A percentile compares a stretch with the other conserved stretches of the same genome.
Evolutionary conservation across 2,329 filamentous ascomycete genomes (phyloP).

Genomic region (Cordyceps fumosorosea): DNA sequence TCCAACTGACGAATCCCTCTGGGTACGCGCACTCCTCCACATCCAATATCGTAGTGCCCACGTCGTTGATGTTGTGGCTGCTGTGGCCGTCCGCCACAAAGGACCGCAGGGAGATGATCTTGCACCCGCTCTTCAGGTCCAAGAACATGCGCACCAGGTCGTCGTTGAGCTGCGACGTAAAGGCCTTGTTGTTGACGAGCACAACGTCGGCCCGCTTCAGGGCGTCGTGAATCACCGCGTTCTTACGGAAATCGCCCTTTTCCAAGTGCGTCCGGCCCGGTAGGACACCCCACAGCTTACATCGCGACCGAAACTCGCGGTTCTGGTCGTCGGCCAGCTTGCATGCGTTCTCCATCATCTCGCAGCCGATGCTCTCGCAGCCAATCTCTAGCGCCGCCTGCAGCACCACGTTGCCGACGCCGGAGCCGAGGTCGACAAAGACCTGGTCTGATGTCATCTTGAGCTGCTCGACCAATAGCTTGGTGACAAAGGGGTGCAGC

Average conservation of each 20-base stretch:
- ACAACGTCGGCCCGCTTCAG: slow-evolving; percentile 88
- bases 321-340: slow-evolving; percentile 74
- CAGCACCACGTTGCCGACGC: slow-evolving; percentile 90
- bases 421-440: slow-evolving; percentile 92
- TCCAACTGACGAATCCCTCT: slow-evolving; percentile 85
- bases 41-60: slow-evolving; percentile 73
- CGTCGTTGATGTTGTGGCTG: slow-evolving; percentile 70
- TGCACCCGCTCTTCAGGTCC: slow-evolving; percentile 84
- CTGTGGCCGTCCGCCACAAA: slow-evolving; percentile 80
- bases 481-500: slow-evolving; percentile 73
- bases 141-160: slow-evolving; percentile 82
- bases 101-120: slow-evolving; percentile 84
- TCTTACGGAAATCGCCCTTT: slow-evolving; percentile 76
- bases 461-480: slow-evolving; percentile 70
- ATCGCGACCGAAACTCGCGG: slow-evolving; percentile 76
- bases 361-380: slow-evolving; percentile 92
- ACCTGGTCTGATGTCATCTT: slow-evolving; percentile 74
- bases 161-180: slow-evolving; percentile 81
- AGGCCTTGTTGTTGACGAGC: slow-evolving; percentile 96
- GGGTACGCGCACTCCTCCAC: slow-evolving; percentile 59
- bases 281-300: slow-evolving; percentile 79
- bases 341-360: slow-evolving; percentile 90
- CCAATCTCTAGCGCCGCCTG: slow-evolving; percentile 91
- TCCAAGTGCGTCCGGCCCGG: slow-evolving; percentile 75
- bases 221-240: slow-evolving; percentile 60